Conservation (phyloP, 2,329 filamentous ascomycete species). For the Metarhizium brunneum region DNA sequence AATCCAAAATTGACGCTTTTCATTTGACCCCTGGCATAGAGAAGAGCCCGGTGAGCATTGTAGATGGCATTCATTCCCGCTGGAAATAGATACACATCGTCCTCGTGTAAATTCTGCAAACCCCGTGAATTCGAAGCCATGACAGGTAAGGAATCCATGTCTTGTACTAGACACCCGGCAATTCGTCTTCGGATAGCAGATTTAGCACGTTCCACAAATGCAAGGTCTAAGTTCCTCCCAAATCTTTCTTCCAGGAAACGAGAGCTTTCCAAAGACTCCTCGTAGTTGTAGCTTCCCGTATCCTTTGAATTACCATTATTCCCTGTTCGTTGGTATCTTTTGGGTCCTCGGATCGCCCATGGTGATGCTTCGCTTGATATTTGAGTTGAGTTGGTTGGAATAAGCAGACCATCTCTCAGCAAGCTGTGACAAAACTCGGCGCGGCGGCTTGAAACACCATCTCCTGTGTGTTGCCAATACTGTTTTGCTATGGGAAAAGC, state of each 20-base stretch:
- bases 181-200: constrained; percentile 81
- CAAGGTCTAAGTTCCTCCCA: constrained; percentile 78
- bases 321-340: constrained; percentile 58
- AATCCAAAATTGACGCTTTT: constrained; percentile 94
- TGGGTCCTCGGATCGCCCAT: constrained; percentile 59
- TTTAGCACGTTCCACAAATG: constrained; percentile 72
- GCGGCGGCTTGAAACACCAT: constrained; percentile 82
- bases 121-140: constrained; percentile 39
- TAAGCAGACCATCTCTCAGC: constrained; percentile 57
- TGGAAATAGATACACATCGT: constrained; percentile 83
- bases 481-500: constrained; percentile 71
- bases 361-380: constrained; percentile 17
- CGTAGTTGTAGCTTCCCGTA: constrained; percentile 6
- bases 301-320: background rate
- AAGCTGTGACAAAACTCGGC: constrained; percentile 81
- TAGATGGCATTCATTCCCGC: constrained; percentile 95
- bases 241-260: constrained; percentile 91
- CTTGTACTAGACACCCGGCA: constrained; percentile 69
- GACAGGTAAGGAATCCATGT: constrained; percentile 37
- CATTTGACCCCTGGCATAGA: constrained; percentile 51
- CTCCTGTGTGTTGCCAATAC: constrained; percentile 95
- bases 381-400: constrained; percentile 18
- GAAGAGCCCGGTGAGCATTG: constrained; percentile 68
- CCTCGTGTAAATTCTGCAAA: constrained; percentile 61
- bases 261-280: constrained; percentile 54